Conservation (phyloP, 495 filamentous ascomycete species). For the Xylaria telfairii region DNA sequence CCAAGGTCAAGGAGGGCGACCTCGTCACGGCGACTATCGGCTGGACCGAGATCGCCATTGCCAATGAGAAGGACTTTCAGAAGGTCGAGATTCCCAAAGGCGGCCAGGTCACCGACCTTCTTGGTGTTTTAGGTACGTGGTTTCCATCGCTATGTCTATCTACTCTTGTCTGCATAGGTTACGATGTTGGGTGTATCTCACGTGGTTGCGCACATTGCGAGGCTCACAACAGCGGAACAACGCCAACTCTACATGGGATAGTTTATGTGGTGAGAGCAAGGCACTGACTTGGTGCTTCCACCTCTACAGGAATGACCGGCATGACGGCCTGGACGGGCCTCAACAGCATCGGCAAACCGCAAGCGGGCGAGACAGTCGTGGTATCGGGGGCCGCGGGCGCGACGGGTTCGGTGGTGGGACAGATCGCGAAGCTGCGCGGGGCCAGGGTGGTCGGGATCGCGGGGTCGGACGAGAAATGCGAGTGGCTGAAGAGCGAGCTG, state of each 20-base stretch:
- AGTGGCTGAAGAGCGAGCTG: conserved; percentile 62
- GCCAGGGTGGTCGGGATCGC: conserved; percentile 67
- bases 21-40: conserved; percentile 58
- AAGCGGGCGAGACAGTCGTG: conserved; percentile 67
- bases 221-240: background rate
- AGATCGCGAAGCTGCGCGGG: conserved; percentile 71
- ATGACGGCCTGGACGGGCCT: conserved; percentile 75
- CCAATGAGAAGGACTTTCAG: conserved; percentile 51
- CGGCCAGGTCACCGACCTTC: conserved; percentile 61
- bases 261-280: background rate
- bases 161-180: background rate
- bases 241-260: background rate
- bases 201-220: background rate
- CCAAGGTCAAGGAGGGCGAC: conserved; percentile 58
- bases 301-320: conserved; percentile 51
- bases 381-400: conserved; percentile 74
- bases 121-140: conserved; percentile 59
- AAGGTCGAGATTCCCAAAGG: conserved; percentile 50
- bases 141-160: background rate
- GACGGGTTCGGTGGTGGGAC: conserved; percentile 70
- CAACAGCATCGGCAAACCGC: conserved; percentile 61
- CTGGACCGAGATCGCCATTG: conserved; percentile 68
- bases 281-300: conserved; percentile 30
- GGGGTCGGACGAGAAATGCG: conserved; percentile 69
- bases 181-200: background rate